Percentiles rank a stretch among this genome's conserved stretches.
phyloP scores from a whole-genome alignment of 495 filamentous ascomycete genomes.

The Podospora pseudocomata region DNA sequence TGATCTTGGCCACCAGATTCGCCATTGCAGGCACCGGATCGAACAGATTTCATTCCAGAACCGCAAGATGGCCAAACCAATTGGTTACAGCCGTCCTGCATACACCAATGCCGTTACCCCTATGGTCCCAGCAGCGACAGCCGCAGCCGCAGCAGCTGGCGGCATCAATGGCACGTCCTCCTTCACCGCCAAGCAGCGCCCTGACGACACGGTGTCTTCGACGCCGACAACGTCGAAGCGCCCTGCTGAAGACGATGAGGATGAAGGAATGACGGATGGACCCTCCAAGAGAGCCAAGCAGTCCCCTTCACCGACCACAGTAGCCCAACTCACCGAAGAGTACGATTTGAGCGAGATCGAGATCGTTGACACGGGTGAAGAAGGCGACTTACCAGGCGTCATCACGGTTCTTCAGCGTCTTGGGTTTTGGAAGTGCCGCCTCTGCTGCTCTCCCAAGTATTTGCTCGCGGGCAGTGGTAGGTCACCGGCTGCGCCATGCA shows the following conservation, averaged over 20 bases:
- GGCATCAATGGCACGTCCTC: conserved; percentile 2
- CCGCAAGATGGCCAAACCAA: conserved; percentile 9
- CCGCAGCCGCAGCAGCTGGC: conserved; percentile 2
- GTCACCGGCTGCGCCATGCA: conserved; percentile 44
- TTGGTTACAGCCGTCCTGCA: background rate
- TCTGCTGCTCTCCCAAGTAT: conserved; percentile 41
- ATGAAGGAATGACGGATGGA: background rate
- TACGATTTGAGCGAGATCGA: conserved; percentile 1
- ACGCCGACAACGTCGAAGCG: background rate
- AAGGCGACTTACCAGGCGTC: conserved; percentile 1
- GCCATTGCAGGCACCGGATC: conserved; percentile 39
- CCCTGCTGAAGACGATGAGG: background rate
- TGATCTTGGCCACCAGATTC: conserved; percentile 43
- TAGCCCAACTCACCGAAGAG: background rate
- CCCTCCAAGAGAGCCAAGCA: background rate
- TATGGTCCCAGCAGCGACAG: background rate
- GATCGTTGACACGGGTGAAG: conserved; percentile 1
- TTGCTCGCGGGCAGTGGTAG: conserved; percentile 36
- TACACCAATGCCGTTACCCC: background rate
- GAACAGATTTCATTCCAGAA: conserved; percentile 30
- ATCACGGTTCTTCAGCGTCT: conserved; percentile 36
- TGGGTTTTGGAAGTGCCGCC: conserved; percentile 45
- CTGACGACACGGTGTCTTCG: background rate
- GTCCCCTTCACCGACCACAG: background rate
- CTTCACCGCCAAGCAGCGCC: background rate